Base-by-base conservation (phyloP, 164 flowering plant species). In the Sextonia rubra region DNA sequence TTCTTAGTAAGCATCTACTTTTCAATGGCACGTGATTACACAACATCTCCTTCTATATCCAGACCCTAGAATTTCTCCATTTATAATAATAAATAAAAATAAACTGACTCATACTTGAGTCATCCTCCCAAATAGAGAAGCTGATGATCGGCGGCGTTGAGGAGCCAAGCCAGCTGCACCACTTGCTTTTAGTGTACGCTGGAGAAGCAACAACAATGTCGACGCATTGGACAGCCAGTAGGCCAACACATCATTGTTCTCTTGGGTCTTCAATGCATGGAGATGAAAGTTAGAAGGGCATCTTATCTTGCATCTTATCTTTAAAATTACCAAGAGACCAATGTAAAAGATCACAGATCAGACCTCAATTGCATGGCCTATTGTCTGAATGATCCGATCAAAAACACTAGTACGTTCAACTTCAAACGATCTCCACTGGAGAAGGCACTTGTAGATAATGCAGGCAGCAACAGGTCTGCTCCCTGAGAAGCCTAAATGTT, bases 361-460 rank as follows among this genome's bases (percentile, higher is more conserved):
- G 76, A 96, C 99, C 98, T 96, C 99, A 71, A 96, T 93, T 70
- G 97, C 98, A 77, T 90, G 87, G 70, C 97, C 98, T 12, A 96
- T 90, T 62, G 94, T 93, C 75, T 92, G 97, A 78, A 96, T 96
- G 48, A 96, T 91, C 37, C 97, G 84, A 82, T 96, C 98, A 82
- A 96, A 96, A 25, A 96, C 90, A 77, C 94, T 92, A 24, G 99
- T 96, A 15, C 98, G 79, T 76, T 96, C 99, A 69, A 92, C 98
- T 84, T 96, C 99, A 84, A 96, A 96, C 30, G 98, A 96, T 82
- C 98, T 83, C 99, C 99, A 96, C 15, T 93, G 99, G 67, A 96
- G 79, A 74, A 96, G 97, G 84, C 97, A 96, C 79, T 96, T 96
- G 81, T 92, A 96, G 56, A 92, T 93, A 63, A 92, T 86, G 75